A percentile compares a stretch with the other conserved stretches of the same genome.
Evolutionary conservation across 768 basidiomycete genomes (phyloP).

Genomic region (Naganishia randhawae): DNA sequence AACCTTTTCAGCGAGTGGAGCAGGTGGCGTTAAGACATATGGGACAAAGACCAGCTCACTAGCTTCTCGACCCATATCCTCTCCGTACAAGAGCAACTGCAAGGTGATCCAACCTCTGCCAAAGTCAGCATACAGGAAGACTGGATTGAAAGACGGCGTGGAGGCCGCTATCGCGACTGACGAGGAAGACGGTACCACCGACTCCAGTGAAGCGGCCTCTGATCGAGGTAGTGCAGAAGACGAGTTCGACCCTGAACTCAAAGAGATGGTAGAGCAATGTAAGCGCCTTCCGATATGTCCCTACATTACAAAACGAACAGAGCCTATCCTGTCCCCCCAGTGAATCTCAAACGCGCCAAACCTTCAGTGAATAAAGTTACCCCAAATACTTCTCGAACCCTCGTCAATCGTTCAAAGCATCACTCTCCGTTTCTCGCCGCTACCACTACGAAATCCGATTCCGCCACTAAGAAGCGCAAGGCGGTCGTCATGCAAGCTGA

Average conservation of each 20-base stretch:
- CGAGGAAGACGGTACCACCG: background rate
- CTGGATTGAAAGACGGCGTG: background rate
- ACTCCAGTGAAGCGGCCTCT: background rate
- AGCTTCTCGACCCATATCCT: background rate
- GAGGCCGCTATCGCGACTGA: background rate
- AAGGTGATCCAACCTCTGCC: background rate
- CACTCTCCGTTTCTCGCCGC: background rate
- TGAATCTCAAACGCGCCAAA: background rate
- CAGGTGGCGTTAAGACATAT: background rate
- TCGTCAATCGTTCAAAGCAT: background rate
- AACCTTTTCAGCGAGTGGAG: background rate
- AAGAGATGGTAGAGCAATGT: background rate
- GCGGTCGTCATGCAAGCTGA: background rate
- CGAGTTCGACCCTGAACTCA: constrained; percentile 3
- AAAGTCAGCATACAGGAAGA: background rate
- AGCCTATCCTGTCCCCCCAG: too few species aligned
- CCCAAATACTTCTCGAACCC: constrained; percentile 11
- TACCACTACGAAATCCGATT: background rate
- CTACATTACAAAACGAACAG: too few species aligned
- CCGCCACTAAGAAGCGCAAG: background rate
- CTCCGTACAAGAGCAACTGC: background rate
- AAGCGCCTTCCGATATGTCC: background rate
- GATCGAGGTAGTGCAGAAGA: background rate
- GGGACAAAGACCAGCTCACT: background rate
- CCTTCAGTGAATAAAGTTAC: background rate